A percentile compares a stretch with the other conserved stretches of the same genome.
These are phyloP conservation scores for Rosa hybrid DNA, from an alignment of 331 rosid species.

Conservation along the genomic window DNA sequence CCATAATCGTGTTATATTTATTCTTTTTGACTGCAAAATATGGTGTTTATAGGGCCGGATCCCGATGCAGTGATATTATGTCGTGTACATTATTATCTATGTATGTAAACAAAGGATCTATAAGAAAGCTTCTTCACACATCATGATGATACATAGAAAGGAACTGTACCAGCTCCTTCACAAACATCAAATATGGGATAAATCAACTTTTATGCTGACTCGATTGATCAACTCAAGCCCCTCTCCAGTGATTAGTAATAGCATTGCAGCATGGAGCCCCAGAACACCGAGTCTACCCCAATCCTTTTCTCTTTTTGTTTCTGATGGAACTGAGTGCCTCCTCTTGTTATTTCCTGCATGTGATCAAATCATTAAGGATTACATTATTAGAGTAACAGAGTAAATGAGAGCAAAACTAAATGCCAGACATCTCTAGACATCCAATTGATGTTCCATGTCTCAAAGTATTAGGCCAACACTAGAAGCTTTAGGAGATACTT, in stretches of 20 bases:
- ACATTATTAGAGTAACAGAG: background rate
- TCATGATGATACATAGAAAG: constrained; percentile 2
- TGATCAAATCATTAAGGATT: background rate
- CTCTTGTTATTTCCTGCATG: constrained; percentile 27
- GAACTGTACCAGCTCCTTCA: background rate
- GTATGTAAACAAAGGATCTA: constrained; percentile 4
- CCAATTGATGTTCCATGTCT: background rate
- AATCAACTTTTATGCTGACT: constrained; percentile 1
- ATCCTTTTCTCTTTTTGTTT: background rate
- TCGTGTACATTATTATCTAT: constrained; percentile 1
- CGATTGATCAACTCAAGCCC: constrained; percentile 6
- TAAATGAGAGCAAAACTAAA: background rate
- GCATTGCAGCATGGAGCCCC: constrained; percentile 2
- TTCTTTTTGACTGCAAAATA: background rate
- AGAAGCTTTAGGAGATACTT: background rate
- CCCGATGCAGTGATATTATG: background rate
- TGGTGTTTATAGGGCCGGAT: background rate
- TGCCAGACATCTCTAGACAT: background rate
- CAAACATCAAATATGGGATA: background rate
- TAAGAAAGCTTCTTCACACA: constrained; percentile 1
- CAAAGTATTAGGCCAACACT: background rate
- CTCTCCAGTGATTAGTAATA: background rate
- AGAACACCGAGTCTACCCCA: background rate
- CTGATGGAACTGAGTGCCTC: constrained; percentile 11
- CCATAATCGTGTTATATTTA: background rate